Conservation (phyloP, 2,329 filamentous ascomycete species). For the Trichoderma semiorbis region DNA sequence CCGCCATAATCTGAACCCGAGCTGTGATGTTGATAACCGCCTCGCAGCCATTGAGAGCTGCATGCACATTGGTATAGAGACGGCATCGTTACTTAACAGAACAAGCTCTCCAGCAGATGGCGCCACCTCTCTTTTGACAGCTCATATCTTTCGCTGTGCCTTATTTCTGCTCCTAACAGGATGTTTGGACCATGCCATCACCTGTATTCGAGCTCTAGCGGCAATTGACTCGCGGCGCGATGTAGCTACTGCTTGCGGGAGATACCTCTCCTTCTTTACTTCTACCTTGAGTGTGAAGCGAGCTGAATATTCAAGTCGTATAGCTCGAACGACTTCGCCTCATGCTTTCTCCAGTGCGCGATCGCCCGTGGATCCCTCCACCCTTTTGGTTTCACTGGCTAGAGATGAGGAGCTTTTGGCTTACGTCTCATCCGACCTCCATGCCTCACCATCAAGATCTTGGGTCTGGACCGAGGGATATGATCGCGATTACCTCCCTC, state of each 20-base stretch:
- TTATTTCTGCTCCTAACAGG: constrained; percentile 74
- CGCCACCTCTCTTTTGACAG: constrained; percentile 71
- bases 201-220: constrained; percentile 68
- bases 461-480: constrained; percentile 73
- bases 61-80: constrained; percentile 70
- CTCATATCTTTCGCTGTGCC: constrained; percentile 83
- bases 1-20: constrained; percentile 79
- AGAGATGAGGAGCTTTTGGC: constrained; percentile 84
- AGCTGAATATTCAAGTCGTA: constrained; percentile 41
- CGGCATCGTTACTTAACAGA: constrained; percentile 70
- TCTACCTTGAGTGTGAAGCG: constrained; percentile 58
- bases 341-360: constrained; percentile 30
- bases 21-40: constrained; percentile 63
- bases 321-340: constrained; percentile 34
- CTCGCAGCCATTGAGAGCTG: constrained; percentile 74
- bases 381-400: constrained; percentile 33
- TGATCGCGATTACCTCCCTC: constrained; percentile 45
- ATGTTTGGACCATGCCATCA: constrained; percentile 67
- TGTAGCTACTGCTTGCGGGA: constrained; percentile 74
- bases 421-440: constrained; percentile 82
- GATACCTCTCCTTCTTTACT: constrained; percentile 78
- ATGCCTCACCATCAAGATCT: constrained; percentile 69
- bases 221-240: constrained; percentile 69
- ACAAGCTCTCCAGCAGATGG: constrained; percentile 60
- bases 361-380: constrained; percentile 31